Percentiles rank a stretch among this genome's conserved stretches.
Evolutionary conservation across 768 basidiomycete genomes (phyloP).

Genomic region (Omphalotus guepiniiformis): DNA sequence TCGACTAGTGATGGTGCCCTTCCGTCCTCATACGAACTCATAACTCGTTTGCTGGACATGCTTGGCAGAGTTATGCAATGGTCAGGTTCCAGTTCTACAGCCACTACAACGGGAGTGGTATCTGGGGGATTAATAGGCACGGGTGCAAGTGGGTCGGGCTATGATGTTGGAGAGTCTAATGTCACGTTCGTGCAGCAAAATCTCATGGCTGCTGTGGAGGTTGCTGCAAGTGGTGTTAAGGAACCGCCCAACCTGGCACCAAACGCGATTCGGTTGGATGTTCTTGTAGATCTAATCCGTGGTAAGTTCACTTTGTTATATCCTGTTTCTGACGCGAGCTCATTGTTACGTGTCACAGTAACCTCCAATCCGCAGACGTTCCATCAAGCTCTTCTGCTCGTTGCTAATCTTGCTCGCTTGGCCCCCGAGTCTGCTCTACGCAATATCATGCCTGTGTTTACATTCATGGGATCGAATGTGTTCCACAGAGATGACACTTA

Average conservation of each 20-base stretch:
- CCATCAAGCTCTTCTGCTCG: slow-evolving; percentile 85
- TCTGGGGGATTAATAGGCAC: too few species aligned
- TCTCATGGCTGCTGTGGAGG: slow-evolving; percentile 1
- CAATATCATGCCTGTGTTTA: slow-evolving; percentile 97
- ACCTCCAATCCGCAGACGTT: slow-evolving; percentile 93
- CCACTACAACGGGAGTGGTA: too few species aligned
- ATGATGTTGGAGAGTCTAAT: background rate
- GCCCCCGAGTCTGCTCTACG: slow-evolving; percentile 89
- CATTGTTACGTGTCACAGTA: slow-evolving; percentile 51
- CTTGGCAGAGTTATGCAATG: slow-evolving; percentile 62
- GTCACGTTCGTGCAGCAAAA: slow-evolving; percentile 4
- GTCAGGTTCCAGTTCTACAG: too few species aligned
- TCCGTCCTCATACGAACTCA: slow-evolving; percentile 66
- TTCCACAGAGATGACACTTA: slow-evolving; percentile 96
- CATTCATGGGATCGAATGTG: slow-evolving; percentile 98
- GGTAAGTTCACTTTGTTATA: slow-evolving; percentile 37
- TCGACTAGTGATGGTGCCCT: slow-evolving; percentile 32
- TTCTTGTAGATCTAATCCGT: slow-evolving; percentile 83
- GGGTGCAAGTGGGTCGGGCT: too few species aligned
- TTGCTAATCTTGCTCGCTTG: slow-evolving; percentile 78
- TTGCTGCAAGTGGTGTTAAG: slow-evolving; percentile 25
- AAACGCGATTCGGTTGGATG: slow-evolving; percentile 69
- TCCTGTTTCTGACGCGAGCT: background rate
- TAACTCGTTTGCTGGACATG: slow-evolving; percentile 68
- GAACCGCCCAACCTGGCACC: slow-evolving; percentile 49